A percentile compares a stretch with the other conserved stretches of the same genome.
Conservation (phyloP, 176 grass and related monocot genomes). For the Paspalum notatum region DNA sequence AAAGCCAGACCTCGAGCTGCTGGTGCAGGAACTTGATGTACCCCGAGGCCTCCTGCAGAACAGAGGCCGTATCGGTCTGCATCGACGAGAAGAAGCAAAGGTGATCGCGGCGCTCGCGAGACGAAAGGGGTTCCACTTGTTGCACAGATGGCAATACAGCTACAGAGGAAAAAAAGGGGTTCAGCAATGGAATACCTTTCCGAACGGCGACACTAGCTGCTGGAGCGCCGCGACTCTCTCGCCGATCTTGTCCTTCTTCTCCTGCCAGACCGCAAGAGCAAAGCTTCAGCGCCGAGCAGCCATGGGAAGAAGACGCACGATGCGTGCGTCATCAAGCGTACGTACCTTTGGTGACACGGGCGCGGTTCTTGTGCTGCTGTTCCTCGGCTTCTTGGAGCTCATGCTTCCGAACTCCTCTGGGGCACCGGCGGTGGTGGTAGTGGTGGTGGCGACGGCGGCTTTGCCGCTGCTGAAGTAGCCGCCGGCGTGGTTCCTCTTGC, state of each 20-base stretch:
- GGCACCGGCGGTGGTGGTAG: conserved; percentile 14
- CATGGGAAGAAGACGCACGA: not conserved
- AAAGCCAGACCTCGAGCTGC: conserved; percentile 73
- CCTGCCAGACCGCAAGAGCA: conserved; percentile 47
- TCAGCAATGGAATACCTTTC: conserved; percentile 55
- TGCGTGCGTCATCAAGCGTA: not conserved
- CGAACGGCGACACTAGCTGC: conserved; percentile 91
- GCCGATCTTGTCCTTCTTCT: conserved; percentile 97
- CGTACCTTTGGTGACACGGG: conserved; percentile 58
- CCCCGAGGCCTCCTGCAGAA: conserved; percentile 83
- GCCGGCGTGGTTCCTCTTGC: conserved; percentile 61
- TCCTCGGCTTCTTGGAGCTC: conserved; percentile 72
- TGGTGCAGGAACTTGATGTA: conserved; percentile 98
- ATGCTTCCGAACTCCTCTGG: conserved; percentile 49
- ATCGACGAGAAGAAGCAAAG: not conserved
- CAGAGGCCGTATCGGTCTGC: conserved; percentile 95
- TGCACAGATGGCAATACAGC: not conserved
- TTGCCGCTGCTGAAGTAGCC: conserved; percentile 51
- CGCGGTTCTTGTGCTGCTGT: conserved; percentile 30
- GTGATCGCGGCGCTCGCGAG: not conserved
- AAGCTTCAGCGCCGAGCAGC: not conserved
- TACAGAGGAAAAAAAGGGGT: not conserved
- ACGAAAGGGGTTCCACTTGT: not conserved
- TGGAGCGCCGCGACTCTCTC: conserved; percentile 80
- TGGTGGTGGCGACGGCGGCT: conserved; percentile 24